phyloP scores from a whole-genome alignment of 2,329 filamentous ascomycete genomes.

The Cyphellophora europaea region DNA sequence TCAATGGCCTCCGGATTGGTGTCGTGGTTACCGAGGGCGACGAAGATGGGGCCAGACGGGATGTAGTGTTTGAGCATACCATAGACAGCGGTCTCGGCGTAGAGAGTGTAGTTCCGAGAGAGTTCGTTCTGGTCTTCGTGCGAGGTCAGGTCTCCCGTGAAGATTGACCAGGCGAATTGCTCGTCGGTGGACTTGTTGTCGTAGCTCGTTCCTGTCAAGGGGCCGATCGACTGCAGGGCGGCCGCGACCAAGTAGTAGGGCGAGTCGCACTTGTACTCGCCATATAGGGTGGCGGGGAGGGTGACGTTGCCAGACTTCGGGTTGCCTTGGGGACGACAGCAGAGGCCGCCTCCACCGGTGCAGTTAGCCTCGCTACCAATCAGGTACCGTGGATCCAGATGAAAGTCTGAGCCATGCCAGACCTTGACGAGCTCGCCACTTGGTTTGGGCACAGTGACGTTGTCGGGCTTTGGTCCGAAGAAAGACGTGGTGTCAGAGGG shows the following conservation, averaged over 20 bases:
- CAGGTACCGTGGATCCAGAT: slow-evolving; percentile 46
- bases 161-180: slow-evolving; percentile 43
- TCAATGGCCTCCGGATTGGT: slow-evolving; percentile 45
- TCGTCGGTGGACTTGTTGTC: slow-evolving; percentile 28
- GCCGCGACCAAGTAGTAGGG: slow-evolving; percentile 49
- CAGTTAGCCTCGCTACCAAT: slow-evolving; percentile 47
- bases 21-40: slow-evolving; percentile 50
- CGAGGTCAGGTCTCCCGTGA: slow-evolving; percentile 48
- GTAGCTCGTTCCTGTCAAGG: slow-evolving; percentile 45
- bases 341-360: slow-evolving; percentile 38
- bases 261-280: slow-evolving; percentile 47
- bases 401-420: slow-evolving; percentile 47
- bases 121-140: slow-evolving; percentile 45
- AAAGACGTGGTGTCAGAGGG: slow-evolving; percentile 34
- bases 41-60: slow-evolving; percentile 43
- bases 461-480: slow-evolving; percentile 46
- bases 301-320: slow-evolving; percentile 25
- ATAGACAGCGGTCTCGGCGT: slow-evolving; percentile 44
- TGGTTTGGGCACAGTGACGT: slow-evolving; percentile 32
- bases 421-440: slow-evolving; percentile 48
- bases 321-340: slow-evolving; percentile 38
- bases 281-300: slow-evolving; percentile 44
- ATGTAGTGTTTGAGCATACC: slow-evolving; percentile 48
- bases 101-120: slow-evolving; percentile 44
- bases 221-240: slow-evolving; percentile 45